phyloP scores from a whole-genome alignment of 768 basidiomycete genomes.

The Tylopilus rubrobrunneus region DNA sequence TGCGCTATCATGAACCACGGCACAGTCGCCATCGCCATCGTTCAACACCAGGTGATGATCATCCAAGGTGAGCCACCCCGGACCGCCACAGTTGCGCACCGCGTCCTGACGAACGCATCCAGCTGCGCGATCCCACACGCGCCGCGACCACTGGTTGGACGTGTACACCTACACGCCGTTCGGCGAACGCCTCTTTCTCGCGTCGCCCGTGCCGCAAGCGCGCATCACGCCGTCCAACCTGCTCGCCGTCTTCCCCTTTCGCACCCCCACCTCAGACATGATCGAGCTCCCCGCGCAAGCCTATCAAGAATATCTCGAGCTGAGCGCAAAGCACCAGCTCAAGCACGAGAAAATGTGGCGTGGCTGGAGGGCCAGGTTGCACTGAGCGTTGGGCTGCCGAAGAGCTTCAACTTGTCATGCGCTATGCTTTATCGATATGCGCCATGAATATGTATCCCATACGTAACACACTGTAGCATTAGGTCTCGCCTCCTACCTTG shows the following conservation, averaged over 20 bases:
- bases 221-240: conserved; percentile 60
- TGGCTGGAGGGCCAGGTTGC: conserved; percentile 37
- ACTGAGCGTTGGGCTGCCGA: conserved; percentile 1
- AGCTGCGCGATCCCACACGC: conserved; percentile 57
- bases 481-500: conserved; percentile 10
- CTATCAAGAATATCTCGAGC: conserved; percentile 53
- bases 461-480: conserved; percentile 20
- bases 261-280: conserved; percentile 43
- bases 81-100: neutral
- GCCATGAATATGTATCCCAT: conserved; percentile 4
- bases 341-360: conserved; percentile 59
- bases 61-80: conserved; percentile 50
- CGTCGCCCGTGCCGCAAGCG: conserved; percentile 53
- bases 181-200: conserved; percentile 63
- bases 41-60: conserved; percentile 63
- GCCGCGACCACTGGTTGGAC: conserved; percentile 57
- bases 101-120: conserved; percentile 2
- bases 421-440: neutral
- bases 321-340: conserved; percentile 49
- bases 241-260: conserved; percentile 48
- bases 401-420: neutral
- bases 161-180: conserved; percentile 64
- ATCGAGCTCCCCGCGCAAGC: conserved; percentile 61
- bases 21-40: conserved; percentile 63
- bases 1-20: conserved; percentile 46